phyloP scores from a whole-genome alignment of 305 asterid genomes.

The Nicotiana rustica region DNA sequence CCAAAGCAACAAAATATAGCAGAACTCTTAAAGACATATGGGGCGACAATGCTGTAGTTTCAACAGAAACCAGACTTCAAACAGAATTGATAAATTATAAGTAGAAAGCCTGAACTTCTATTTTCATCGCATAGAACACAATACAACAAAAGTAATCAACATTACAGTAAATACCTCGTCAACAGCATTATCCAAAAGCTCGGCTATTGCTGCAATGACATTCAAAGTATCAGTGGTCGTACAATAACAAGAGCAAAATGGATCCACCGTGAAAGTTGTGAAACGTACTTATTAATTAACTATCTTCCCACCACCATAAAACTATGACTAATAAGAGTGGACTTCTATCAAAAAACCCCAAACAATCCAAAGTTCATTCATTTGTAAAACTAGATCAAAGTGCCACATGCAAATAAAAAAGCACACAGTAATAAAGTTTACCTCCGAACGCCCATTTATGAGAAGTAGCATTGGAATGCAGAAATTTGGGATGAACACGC shows the following conservation, averaged over 20 bases:
- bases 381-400: constrained; percentile 8
- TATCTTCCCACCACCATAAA: constrained; percentile 8
- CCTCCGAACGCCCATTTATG: constrained; percentile 99
- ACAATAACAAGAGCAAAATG: constrained; percentile 15
- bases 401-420: not conserved
- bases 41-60: constrained; percentile 21
- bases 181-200: constrained; percentile 93
- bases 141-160: constrained; percentile 22
- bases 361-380: constrained; percentile 11
- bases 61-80: constrained; percentile 29
- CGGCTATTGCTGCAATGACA: constrained; percentile 85
- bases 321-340: constrained; percentile 3
- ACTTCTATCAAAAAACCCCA: constrained; percentile 26
- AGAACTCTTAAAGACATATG: constrained; percentile 28
- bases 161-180: constrained; percentile 75
- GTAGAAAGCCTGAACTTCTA: not conserved
- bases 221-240: constrained; percentile 35
- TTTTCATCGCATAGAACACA: constrained; percentile 24
- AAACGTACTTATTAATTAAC: not conserved
- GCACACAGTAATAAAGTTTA: constrained; percentile 34
- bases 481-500: constrained; percentile 92
- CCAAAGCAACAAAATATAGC: constrained; percentile 1
- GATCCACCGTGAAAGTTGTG: not conserved
- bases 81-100: not conserved
- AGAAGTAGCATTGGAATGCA: constrained; percentile 95